Evolutionary conservation across 2,329 filamentous ascomycete species (phyloP).

Genomic region (Drechslerella dactyloides): DNA sequence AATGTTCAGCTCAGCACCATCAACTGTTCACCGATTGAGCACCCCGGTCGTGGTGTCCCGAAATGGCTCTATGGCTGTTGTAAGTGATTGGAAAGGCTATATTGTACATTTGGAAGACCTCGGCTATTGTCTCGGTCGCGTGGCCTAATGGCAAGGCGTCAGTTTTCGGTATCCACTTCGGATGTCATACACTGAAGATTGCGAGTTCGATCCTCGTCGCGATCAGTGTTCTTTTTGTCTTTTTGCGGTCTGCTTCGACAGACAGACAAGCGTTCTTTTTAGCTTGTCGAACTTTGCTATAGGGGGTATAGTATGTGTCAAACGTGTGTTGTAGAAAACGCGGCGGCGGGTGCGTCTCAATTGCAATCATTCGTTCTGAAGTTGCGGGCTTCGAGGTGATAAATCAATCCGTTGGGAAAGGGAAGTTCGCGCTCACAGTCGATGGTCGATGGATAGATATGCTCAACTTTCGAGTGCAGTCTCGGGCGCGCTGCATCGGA

Average conservation of each 20-base stretch:
- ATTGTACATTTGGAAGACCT: background rate
- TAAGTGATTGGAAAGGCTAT: slow-evolving; percentile 18
- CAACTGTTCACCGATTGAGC: no score
- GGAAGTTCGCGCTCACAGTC: no score
- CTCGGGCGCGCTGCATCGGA: background rate
- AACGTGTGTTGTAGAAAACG: slow-evolving; percentile 47
- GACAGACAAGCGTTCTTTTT: background rate
- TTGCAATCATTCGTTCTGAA: no score
- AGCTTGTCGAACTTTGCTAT: no score
- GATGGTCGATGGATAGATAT: no score
- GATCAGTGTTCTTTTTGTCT: slow-evolving; percentile 40
- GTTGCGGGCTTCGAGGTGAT: background rate
- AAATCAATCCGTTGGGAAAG: background rate
- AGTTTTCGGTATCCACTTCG: slow-evolving; percentile 46
- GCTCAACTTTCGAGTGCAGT: no score
- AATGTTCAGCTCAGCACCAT: no score
- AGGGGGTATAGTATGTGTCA: no score
- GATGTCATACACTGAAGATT: slow-evolving; percentile 50
- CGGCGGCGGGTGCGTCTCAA: no score
- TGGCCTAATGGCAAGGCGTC: slow-evolving; percentile 52
- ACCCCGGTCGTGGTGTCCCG: no score
- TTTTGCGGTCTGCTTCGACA: slow-evolving; percentile 15
- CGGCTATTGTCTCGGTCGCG: slow-evolving; percentile 28
- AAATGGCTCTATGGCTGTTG: no score
- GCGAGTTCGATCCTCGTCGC: slow-evolving; percentile 51